These are phyloP conservation scores for Cryptosporidium ryanae DNA, from an alignment of 169 alveolate genomes.

Conservation along the genomic window DNA sequence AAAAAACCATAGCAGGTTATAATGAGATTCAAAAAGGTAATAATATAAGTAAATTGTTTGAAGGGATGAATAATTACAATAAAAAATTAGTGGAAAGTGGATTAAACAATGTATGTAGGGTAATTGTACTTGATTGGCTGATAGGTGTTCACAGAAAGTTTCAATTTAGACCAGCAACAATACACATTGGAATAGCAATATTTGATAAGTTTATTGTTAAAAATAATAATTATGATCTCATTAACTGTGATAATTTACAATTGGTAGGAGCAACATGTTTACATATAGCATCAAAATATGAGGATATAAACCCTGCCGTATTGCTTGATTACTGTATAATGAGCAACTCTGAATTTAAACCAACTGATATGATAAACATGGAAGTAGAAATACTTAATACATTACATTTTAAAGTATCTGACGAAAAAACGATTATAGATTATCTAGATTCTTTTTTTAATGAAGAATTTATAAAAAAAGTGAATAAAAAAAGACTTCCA, in stretches of 20 bases:
- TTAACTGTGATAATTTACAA: constrained; percentile 67
- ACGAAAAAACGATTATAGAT: constrained; percentile 24
- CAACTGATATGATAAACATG: constrained; percentile 70
- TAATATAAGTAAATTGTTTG: background rate
- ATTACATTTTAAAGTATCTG: constrained; percentile 54
- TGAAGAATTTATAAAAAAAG: background rate
- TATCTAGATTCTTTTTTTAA: constrained; percentile 55
- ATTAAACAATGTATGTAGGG: constrained; percentile 62
- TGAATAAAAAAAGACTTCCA: constrained; percentile 15
- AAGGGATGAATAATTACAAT: constrained; percentile 2
- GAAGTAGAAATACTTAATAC: constrained; percentile 58
- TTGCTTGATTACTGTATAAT: constrained; percentile 63
- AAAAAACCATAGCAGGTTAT: background rate
- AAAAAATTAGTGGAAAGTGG: constrained; percentile 51
- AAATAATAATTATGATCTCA: constrained; percentile 13
- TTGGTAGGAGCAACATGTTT: constrained; percentile 69
- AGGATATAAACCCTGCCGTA: constrained; percentile 71
- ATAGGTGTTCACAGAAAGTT: constrained; percentile 71
- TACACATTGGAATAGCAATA: constrained; percentile 51
- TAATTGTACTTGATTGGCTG: constrained; percentile 67
- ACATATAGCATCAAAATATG: constrained; percentile 69
- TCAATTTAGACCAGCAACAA: constrained; percentile 74
- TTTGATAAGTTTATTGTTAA: constrained; percentile 55
- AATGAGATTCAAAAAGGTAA: background rate
- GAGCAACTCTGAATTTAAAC: constrained; percentile 68